phyloP scores from a whole-genome alignment of 2,329 filamentous ascomycete genomes.

The Alternaria brassicicola region DNA sequence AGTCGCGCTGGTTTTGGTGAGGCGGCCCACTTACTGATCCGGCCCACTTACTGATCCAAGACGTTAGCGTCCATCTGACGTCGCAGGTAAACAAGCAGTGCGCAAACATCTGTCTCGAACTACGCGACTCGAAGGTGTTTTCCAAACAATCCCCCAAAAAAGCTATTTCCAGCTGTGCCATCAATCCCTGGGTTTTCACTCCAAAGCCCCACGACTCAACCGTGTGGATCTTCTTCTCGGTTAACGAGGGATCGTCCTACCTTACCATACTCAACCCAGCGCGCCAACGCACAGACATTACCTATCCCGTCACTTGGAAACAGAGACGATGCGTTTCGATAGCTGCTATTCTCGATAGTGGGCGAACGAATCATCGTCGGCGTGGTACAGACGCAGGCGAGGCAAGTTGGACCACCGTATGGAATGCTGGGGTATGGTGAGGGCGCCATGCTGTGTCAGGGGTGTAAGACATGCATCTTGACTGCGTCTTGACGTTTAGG shows the following conservation, averaged over 20 bases:
- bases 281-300: conserved; percentile 8
- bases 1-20: no score
- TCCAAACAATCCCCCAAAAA: not conserved
- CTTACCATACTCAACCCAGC: not conserved
- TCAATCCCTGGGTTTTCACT: not conserved
- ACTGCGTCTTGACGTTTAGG: conserved; percentile 15
- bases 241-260: not conserved
- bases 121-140: not conserved
- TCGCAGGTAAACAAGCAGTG: not conserved
- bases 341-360: conserved; percentile 17
- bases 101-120: not conserved
- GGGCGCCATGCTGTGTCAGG: conserved; percentile 7
- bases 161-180: conserved; percentile 4
- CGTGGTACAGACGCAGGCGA: conserved; percentile 9
- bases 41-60: no score
- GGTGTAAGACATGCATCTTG: conserved; percentile 12
- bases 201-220: not conserved
- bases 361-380: conserved; percentile 6
- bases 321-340: conserved; percentile 18
- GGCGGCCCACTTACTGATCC: no score
- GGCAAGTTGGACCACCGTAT: not conserved
- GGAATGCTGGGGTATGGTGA: not conserved
- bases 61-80: not conserved
- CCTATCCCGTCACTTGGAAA: conserved; percentile 12
- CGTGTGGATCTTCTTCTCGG: not conserved